These are phyloP conservation scores for Pleurotus citrinopileatus DNA, from an alignment of 768 basidiomycete genomes.

Conservation along the genomic window DNA sequence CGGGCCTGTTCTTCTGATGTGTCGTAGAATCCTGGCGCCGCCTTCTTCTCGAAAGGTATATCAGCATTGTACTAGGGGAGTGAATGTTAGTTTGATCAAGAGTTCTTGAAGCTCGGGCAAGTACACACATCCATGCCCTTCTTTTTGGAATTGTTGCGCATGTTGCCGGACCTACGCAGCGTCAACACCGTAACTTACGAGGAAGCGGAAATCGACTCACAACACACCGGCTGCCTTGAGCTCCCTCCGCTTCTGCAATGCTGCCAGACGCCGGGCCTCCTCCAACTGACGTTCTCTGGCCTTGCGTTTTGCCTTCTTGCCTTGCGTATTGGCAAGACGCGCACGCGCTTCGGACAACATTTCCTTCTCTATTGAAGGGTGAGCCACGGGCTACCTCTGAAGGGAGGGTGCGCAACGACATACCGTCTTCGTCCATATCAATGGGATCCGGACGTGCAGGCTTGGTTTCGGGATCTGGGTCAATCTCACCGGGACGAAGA, in stretches of 20 bases:
- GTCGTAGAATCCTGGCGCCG: constrained; percentile 96
- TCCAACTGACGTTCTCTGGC: constrained; percentile 96
- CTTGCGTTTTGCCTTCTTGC: constrained; percentile 99
- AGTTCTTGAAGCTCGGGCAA: neutral
- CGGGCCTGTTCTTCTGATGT: constrained; percentile 92
- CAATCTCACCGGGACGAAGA: constrained; percentile 93
- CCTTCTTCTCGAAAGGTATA: constrained; percentile 97
- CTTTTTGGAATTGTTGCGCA: constrained; percentile 92
- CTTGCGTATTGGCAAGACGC: constrained; percentile 96
- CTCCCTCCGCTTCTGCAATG: constrained; percentile 96
- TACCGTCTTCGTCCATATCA: constrained; percentile 99
- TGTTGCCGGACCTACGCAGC: constrained; percentile 38
- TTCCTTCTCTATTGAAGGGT: constrained; percentile 76
- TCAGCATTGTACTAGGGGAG: constrained; percentile 86
- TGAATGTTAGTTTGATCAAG: constrained; percentile 8
- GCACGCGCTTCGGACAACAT: constrained; percentile 99
- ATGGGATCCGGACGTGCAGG: constrained; percentile 98
- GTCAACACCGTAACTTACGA: constrained; percentile 4
- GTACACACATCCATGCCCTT: constrained; percentile 91
- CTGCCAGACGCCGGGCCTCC: constrained; percentile 90
- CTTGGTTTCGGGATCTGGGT: constrained; percentile 98
- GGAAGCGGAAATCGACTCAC: constrained; percentile 38
- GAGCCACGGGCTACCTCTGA: constrained; percentile 4
- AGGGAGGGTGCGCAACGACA: constrained; percentile 19
- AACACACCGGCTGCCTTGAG: constrained; percentile 98